Conservation (phyloP, 768 basidiomycete species). For the Rhizopogon vinicolor region DNA sequence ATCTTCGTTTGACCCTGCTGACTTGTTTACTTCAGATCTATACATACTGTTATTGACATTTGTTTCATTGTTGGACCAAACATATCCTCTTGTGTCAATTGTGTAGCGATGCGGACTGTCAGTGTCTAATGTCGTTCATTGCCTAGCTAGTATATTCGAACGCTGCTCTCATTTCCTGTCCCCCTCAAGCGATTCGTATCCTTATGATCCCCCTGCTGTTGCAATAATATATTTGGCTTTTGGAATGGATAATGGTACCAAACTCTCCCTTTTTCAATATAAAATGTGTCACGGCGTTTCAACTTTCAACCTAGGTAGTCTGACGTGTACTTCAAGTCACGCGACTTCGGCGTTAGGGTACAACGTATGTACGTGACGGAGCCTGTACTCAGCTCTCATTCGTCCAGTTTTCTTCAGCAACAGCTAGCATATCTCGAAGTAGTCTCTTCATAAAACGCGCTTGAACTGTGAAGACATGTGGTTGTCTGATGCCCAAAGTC, state of each 20-base stretch:
- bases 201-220: background rate
- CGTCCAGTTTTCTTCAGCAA: background rate
- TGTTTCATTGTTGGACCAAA: constrained; percentile 12
- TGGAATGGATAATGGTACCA: too few species aligned
- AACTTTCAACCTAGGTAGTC: too few species aligned
- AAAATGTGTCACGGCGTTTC: too few species aligned
- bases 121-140: background rate
- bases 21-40: constrained; percentile 10
- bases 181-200: background rate
- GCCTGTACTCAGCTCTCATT: background rate
- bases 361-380: background rate
- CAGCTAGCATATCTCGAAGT: background rate
- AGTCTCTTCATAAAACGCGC: background rate
- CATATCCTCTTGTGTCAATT: background rate
- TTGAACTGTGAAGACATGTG: constrained; percentile 32
- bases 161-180: background rate
- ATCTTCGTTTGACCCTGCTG: background rate
- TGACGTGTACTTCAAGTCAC: background rate
- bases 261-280: background rate
- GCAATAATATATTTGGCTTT: too few species aligned
- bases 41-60: constrained; percentile 21
- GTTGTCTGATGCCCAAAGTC: constrained; percentile 51
- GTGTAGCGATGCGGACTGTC: background rate
- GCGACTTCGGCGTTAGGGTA: background rate
- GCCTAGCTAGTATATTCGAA: background rate